Evolutionary conservation across 192 early-diverging fungal genomes (phyloP).

Genomic region (Rhizophagus clarus): DNA sequence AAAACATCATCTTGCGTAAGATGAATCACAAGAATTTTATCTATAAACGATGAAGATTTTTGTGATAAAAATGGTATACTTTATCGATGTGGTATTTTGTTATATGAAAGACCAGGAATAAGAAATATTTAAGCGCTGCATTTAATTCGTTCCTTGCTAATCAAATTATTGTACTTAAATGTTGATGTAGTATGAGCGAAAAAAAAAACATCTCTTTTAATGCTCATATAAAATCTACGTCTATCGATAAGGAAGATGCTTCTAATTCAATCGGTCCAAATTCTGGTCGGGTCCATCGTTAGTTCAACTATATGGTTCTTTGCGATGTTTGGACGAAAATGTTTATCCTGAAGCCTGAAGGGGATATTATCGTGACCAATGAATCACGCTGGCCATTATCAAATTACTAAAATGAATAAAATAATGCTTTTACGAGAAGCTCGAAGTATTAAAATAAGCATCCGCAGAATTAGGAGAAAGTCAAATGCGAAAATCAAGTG

Average conservation of each 20-base stretch:
- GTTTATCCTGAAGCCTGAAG: too few species aligned
- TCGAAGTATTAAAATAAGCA: too few species aligned
- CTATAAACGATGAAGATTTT: conserved; percentile 54
- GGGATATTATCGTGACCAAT: conserved; percentile 64
- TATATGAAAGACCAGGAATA: conserved; percentile 43
- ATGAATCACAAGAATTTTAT: conserved; percentile 49
- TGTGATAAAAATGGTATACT: conserved; percentile 63
- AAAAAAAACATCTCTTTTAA: neutral
- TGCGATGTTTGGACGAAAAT: conserved; percentile 66
- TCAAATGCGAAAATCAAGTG: too few species aligned
- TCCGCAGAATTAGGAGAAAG: too few species aligned
- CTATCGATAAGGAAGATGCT: neutral
- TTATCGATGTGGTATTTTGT: conserved; percentile 55
- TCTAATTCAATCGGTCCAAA: neutral
- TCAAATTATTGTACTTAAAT: conserved; percentile 55
- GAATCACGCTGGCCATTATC: conserved; percentile 65
- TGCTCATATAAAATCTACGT: neutral
- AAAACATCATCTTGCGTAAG: too few species aligned
- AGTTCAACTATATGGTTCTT: too few species aligned
- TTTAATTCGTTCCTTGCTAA: conserved; percentile 40
- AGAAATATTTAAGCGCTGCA: conserved; percentile 41
- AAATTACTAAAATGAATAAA: conserved; percentile 55
- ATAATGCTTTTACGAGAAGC: conserved; percentile 38
- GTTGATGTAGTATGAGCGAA: conserved; percentile 52
- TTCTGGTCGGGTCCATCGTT: conserved; percentile 18